Conservation (phyloP, 768 basidiomycete genomes). For the Butyriboletus loyo region DNA sequence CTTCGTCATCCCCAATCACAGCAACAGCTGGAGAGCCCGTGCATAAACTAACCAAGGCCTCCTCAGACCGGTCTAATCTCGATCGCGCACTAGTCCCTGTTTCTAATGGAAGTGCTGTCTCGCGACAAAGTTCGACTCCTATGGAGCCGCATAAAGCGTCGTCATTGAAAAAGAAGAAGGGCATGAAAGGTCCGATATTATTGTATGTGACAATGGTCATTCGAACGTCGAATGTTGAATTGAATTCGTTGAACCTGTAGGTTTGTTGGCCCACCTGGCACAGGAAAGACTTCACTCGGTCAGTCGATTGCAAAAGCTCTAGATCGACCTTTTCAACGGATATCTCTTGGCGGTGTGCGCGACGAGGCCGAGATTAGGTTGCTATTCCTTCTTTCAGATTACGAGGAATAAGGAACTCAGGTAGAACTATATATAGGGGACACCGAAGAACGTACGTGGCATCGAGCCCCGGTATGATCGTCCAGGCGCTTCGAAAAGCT, state of each 20-base stretch:
- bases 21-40: constrained; percentile 3
- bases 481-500: constrained; percentile 83
- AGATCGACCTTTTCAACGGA: constrained; percentile 84
- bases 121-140: constrained; percentile 6
- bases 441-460: constrained; percentile 90
- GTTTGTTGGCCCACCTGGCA: constrained; percentile 89
- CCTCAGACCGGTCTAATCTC: constrained; percentile 17
- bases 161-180: constrained; percentile 30
- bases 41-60: constrained; percentile 19
- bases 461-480: constrained; percentile 78
- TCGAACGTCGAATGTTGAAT: background rate
- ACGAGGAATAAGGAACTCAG: constrained; percentile 3
- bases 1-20: constrained; percentile 1
- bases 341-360: constrained; percentile 87
- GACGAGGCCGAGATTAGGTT: constrained; percentile 83
- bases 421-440: constrained; percentile 32
- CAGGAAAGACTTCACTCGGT: constrained; percentile 89
- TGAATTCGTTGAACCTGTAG: constrained; percentile 31
- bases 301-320: constrained; percentile 84
- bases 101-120: constrained; percentile 14
- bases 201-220: constrained; percentile 38
- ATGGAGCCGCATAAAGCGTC: constrained; percentile 3
- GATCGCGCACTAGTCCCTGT: constrained; percentile 22
- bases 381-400: constrained; percentile 3
- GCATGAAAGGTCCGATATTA: constrained; percentile 71